phyloP scores from a whole-genome alignment of 1,284 basidiomycete genomes.

The Neolentinus lepideus region DNA sequence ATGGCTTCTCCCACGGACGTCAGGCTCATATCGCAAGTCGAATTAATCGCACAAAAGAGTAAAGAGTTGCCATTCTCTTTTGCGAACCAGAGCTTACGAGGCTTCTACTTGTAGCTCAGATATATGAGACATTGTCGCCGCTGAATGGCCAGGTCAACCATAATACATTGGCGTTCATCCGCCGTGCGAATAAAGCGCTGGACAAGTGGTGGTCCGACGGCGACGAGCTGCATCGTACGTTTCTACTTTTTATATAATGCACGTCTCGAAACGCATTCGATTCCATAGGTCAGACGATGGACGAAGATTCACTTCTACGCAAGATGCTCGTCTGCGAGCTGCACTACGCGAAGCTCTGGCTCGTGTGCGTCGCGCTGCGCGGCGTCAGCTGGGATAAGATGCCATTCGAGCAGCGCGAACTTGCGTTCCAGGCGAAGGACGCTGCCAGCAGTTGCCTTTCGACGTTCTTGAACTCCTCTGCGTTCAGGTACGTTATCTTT shows the following conservation, averaged over 20 bases:
- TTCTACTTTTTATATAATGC: not conserved
- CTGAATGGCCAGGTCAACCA: constrained; percentile 84
- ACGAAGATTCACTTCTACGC: constrained; percentile 77
- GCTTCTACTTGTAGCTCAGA: constrained; percentile 54
- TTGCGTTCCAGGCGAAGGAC: constrained; percentile 92
- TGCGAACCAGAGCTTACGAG: not conserved
- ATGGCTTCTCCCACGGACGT: constrained; percentile 88
- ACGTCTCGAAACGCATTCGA: not conserved
- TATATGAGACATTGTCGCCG: constrained; percentile 82
- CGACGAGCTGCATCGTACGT: constrained; percentile 71
- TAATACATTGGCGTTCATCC: constrained; percentile 79
- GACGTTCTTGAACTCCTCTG: constrained; percentile 71
- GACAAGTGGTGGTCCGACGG: constrained; percentile 90
- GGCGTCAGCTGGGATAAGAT: constrained; percentile 93
- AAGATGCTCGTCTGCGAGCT: constrained; percentile 85
- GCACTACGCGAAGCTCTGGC: constrained; percentile 89
- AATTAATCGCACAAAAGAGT: constrained; percentile 90
- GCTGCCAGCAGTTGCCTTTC: constrained; percentile 81
- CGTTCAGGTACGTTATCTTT: constrained; percentile 56
- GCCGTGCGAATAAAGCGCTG: constrained; percentile 75
- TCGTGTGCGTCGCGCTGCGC: constrained; percentile 85
- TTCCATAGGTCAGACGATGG: constrained; percentile 61
- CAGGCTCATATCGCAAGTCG: constrained; percentile 79
- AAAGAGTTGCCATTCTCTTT: constrained; percentile 15
- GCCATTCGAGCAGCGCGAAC: constrained; percentile 87